Evolutionary conservation across 176 grass and related monocot species (phyloP).

Genomic region (Chloris gayana): DNA sequence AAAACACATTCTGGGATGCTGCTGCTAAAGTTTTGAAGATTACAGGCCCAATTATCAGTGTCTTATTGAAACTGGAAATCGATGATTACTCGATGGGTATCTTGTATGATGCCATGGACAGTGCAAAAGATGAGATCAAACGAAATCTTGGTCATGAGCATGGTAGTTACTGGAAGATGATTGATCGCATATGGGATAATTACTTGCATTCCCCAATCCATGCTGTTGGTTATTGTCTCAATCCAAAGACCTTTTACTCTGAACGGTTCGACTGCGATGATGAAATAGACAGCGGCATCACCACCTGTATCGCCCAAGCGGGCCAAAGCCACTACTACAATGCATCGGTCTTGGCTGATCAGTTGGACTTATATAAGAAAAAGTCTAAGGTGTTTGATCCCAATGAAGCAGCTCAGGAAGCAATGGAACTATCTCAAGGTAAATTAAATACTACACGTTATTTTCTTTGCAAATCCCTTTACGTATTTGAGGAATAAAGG

Average conservation of each 20-base stretch:
- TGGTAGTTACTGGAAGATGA: slow-evolving; percentile 48
- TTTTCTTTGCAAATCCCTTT: neutral
- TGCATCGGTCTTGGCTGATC: slow-evolving; percentile 28
- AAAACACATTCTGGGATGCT: slow-evolving; percentile 63
- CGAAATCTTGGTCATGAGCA: slow-evolving; percentile 44
- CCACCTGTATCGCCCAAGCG: slow-evolving; percentile 44
- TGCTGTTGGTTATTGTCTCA: slow-evolving; percentile 67
- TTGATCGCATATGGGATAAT: slow-evolving; percentile 73
- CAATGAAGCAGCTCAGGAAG: slow-evolving; percentile 42
- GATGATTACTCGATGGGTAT: slow-evolving; percentile 61
- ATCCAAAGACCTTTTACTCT: slow-evolving; percentile 69
- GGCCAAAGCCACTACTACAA: slow-evolving; percentile 40
- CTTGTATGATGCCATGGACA: slow-evolving; percentile 81
- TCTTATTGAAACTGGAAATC: slow-evolving; percentile 51
- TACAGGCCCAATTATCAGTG: slow-evolving; percentile 63
- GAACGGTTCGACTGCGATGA: slow-evolving; percentile 46
- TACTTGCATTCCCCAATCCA: slow-evolving; percentile 79
- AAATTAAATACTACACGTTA: slow-evolving; percentile 42
- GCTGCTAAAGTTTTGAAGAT: slow-evolving; percentile 62
- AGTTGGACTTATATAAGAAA: slow-evolving; percentile 65
- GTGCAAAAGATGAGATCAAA: slow-evolving; percentile 71
- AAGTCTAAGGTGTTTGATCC: slow-evolving; percentile 49
- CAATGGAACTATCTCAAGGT: slow-evolving; percentile 59
- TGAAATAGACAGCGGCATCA: slow-evolving; percentile 68
- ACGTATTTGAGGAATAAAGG: neutral